Evolutionary conservation across 495 filamentous ascomycete genomes (phyloP).

Genomic region (Cercophora scortea): DNA sequence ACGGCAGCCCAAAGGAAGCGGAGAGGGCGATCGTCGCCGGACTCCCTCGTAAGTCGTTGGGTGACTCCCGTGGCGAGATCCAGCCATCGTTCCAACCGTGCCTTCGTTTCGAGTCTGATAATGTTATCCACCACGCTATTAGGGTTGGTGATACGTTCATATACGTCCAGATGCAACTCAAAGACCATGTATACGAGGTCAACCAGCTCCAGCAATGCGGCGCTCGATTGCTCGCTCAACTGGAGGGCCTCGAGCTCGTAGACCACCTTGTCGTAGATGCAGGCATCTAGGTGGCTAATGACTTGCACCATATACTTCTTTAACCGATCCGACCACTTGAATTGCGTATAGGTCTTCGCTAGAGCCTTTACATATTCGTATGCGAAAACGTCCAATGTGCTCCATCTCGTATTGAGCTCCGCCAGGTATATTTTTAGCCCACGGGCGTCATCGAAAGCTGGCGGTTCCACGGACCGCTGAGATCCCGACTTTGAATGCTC

Average conservation of each 20-base stretch:
- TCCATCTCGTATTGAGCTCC: conserved; percentile 45
- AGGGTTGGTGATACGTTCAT: conserved; percentile 66
- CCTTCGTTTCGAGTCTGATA: conserved; percentile 53
- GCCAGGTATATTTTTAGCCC: conserved; percentile 50
- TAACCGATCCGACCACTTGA: conserved; percentile 63
- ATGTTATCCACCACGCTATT: conserved; percentile 57
- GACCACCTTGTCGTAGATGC: conserved; percentile 48
- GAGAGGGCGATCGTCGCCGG: conserved; percentile 41
- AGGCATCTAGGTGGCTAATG: conserved; percentile 60
- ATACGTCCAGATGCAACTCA: conserved; percentile 85
- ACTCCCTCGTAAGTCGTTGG: conserved; percentile 24
- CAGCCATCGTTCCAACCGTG: conserved; percentile 69
- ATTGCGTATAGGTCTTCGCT: conserved; percentile 51
- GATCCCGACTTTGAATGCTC: conserved; percentile 64
- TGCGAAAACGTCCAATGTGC: conserved; percentile 53
- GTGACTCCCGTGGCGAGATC: conserved; percentile 58
- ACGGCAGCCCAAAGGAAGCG: conserved; percentile 81
- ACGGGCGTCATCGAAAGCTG: conserved; percentile 48
- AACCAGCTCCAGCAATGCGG: conserved; percentile 23
- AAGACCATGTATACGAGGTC: conserved; percentile 71
- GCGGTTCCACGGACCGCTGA: conserved; percentile 40
- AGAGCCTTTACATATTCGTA: conserved; percentile 60
- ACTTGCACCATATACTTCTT: conserved; percentile 65
- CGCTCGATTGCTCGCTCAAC: conserved; percentile 9
- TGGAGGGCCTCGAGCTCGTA: conserved; percentile 32